Evolutionary conservation across 106 monocot genomes (phyloP).

Genomic region (Dioscorea zingiberensis): DNA sequence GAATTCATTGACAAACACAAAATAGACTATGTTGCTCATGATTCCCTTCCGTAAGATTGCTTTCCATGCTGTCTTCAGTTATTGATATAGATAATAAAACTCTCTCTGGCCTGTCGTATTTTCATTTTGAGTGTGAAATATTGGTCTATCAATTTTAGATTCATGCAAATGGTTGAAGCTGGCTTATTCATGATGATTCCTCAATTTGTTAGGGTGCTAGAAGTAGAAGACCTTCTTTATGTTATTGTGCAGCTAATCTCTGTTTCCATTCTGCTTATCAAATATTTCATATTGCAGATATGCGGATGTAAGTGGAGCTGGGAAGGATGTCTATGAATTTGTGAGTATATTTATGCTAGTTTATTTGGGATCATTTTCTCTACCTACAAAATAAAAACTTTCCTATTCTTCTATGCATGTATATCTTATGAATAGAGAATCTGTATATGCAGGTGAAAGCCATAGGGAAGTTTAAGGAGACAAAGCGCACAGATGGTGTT

Average conservation of each 20-base stretch:
- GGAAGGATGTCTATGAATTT: slow-evolving; percentile 85
- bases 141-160: no score
- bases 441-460: slow-evolving; percentile 47
- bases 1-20: slow-evolving; percentile 76
- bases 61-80: neutral
- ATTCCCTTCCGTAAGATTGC: slow-evolving; percentile 60
- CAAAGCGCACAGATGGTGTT: slow-evolving; percentile 70
- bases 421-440: neutral
- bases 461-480: slow-evolving; percentile 82
- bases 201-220: no score
- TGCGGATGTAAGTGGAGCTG: slow-evolving; percentile 84
- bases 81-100: no score
- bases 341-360: slow-evolving; percentile 23
- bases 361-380: neutral
- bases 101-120: no score
- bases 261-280: no score
- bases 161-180: no score
- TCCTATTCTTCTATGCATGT: neutral
- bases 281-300: slow-evolving; percentile 33
- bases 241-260: no score
- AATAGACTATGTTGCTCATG: slow-evolving; percentile 82
- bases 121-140: no score
- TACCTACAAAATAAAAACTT: neutral
- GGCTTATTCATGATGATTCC: no score
- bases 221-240: no score